These are phyloP conservation scores for Sclerotinia sclerotiorum DNA, from an alignment of 2,329 filamentous ascomycete genomes.

Conservation along the genomic window DNA sequence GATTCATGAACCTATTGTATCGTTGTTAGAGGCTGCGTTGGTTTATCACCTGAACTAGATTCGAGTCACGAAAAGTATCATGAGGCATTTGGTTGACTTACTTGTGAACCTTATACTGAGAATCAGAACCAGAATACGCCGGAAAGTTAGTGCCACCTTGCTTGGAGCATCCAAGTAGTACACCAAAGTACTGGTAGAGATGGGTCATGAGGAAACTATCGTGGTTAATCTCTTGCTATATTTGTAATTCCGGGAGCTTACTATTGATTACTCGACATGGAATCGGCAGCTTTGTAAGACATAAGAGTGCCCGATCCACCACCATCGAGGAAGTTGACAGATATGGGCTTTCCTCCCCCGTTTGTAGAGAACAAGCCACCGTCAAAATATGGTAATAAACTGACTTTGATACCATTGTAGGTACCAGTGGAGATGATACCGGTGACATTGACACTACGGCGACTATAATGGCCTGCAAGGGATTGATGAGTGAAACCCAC, in stretches of 20 bases:
- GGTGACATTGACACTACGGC: conserved; percentile 53
- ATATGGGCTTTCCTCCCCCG: conserved; percentile 45
- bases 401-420: conserved; percentile 52
- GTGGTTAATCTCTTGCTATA: conserved; percentile 22
- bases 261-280: conserved; percentile 56
- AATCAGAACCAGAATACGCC: conserved; percentile 48
- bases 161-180: conserved; percentile 55
- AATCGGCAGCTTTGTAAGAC: conserved; percentile 53
- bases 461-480: conserved; percentile 51
- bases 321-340: conserved; percentile 62
- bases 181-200: conserved; percentile 61
- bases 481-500: conserved; percentile 1
- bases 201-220: conserved; percentile 55
- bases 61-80: background rate
- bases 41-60: background rate
- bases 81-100: conserved; percentile 22
- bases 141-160: conserved; percentile 52
- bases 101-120: conserved; percentile 56
- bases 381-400: conserved; percentile 60
- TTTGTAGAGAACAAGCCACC: conserved; percentile 56
- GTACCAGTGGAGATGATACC: conserved; percentile 56
- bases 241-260: conserved; percentile 34
- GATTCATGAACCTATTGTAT: conserved; percentile 52
- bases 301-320: conserved; percentile 54
- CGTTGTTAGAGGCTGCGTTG: conserved; percentile 13